phyloP scores from a whole-genome alignment of 2,329 filamentous ascomycete genomes.

The Plectosphaerella plurivora region DNA sequence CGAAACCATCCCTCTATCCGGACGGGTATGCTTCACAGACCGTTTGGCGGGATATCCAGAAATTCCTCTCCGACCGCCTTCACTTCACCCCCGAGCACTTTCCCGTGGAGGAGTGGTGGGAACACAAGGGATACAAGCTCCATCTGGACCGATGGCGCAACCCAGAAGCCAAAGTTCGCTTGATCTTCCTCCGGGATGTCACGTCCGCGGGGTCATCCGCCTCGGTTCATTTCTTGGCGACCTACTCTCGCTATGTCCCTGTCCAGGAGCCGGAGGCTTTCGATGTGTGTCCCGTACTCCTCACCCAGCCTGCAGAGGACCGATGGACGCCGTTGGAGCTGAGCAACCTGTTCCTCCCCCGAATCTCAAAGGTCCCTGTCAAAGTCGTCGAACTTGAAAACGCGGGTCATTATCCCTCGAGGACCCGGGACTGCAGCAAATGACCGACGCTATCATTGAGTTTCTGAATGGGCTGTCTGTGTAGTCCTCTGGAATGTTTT shows the following conservation, averaged over 20 bases:
- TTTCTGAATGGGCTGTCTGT: no score
- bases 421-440: slow-evolving; percentile 1
- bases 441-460: not conserved
- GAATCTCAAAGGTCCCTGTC: not conserved
- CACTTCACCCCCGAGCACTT: not conserved
- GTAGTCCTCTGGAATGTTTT: no score
- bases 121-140: not conserved
- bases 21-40: no score
- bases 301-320: not conserved
- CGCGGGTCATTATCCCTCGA: not conserved
- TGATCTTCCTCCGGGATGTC: not conserved
- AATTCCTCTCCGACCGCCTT: not conserved
- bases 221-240: not conserved
- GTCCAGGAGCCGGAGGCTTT: not conserved
- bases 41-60: not conserved
- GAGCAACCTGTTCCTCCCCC: not conserved
- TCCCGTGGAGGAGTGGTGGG: not conserved
- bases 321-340: not conserved
- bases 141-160: not conserved
- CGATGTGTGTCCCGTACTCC: not conserved
- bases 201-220: not conserved
- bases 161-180: not conserved
- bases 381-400: not conserved
- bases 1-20: no score
- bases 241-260: not conserved